Percentiles rank a stretch among this genome's conserved stretches.
These are phyloP conservation scores for Sporisorium iseilematis-ciliati DNA, from an alignment of 1,284 basidiomycete species.

Conservation along the genomic window DNA sequence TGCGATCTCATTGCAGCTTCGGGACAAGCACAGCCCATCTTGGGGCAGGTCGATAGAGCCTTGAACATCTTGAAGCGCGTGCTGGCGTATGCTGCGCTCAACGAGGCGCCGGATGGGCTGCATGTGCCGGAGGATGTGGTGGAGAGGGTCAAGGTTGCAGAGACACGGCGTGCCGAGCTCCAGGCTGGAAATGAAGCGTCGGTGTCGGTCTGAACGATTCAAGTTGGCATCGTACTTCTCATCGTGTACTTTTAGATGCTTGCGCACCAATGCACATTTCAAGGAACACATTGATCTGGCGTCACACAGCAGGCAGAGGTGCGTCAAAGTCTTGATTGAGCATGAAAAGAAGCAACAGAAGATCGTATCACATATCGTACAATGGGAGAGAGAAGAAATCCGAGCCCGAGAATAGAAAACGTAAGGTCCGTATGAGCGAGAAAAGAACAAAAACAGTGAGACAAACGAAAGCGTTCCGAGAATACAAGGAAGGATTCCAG, in stretches of 20 bases:
- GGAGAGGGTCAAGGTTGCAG: slow-evolving; percentile 10
- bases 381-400: too few species aligned
- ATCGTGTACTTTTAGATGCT: too few species aligned
- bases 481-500: background rate
- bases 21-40: slow-evolving; percentile 3
- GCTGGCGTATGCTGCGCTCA: slow-evolving; percentile 13
- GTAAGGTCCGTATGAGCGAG: background rate
- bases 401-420: background rate
- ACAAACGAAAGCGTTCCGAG: background rate
- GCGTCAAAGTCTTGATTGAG: background rate
- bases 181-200: background rate
- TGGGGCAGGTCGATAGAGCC: slow-evolving; percentile 17
- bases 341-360: too few species aligned
- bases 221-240: too few species aligned
- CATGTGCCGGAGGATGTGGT: slow-evolving; percentile 18
- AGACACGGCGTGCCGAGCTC: slow-evolving; percentile 10
- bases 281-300: background rate
- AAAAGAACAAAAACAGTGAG: slow-evolving; percentile 9
- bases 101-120: slow-evolving; percentile 12
- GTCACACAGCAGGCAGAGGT: background rate
- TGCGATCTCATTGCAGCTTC: slow-evolving; percentile 32
- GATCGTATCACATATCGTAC: too few species aligned
- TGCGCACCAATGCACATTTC: too few species aligned
- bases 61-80: slow-evolving; percentile 35
- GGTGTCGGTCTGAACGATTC: background rate